Evolutionary conservation across 768 basidiomycete species (phyloP).

Genomic region (Grammothele lineata): DNA sequence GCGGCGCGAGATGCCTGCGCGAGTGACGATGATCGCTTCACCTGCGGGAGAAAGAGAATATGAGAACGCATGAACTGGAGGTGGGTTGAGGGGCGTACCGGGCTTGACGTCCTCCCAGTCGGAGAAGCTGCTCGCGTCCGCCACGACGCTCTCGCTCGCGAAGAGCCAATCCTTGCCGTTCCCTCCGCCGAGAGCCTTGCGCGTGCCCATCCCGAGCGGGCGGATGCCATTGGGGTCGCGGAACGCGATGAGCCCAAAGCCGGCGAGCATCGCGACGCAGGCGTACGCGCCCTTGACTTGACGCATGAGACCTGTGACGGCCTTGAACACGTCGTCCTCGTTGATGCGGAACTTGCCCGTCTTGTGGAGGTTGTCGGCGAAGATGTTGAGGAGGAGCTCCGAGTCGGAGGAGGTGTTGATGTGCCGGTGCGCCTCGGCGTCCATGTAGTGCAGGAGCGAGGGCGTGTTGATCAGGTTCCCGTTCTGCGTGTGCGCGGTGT

Average conservation of each 20-base stretch:
- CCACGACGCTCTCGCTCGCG: conserved; percentile 94
- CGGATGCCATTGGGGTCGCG: conserved; percentile 97
- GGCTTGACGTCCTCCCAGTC: conserved; percentile 94
- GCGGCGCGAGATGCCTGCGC: conserved; percentile 67
- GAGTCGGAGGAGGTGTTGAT: conserved; percentile 99
- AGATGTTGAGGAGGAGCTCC: conserved; percentile 93
- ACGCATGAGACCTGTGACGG: conserved; percentile 83
- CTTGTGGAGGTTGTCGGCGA: conserved; percentile 95
- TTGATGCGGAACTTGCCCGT: conserved; percentile 99
- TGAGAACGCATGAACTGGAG: conserved; percentile 1
- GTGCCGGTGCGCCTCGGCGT: conserved; percentile 93
- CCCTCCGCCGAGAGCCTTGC: conserved; percentile 43
- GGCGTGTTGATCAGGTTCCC: conserved; percentile 95
- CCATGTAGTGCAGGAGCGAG: conserved; percentile 87
- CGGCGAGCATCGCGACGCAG: conserved; percentile 98
- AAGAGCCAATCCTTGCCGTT: conserved; percentile 80
- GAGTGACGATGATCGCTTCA: conserved; percentile 94
- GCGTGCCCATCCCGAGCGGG: conserved; percentile 81
- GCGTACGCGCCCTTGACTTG: conserved; percentile 93
- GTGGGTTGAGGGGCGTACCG: conserved; percentile 29
- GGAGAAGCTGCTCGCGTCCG: conserved; percentile 85
- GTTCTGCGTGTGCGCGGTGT: conserved; percentile 76
- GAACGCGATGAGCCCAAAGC: conserved; percentile 97
- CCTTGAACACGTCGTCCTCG: conserved; percentile 97
- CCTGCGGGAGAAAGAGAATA: conserved; percentile 24